Base-by-base conservation (phyloP, 345 rosid genomes). In the Eucalyptus viminalis region DNA sequence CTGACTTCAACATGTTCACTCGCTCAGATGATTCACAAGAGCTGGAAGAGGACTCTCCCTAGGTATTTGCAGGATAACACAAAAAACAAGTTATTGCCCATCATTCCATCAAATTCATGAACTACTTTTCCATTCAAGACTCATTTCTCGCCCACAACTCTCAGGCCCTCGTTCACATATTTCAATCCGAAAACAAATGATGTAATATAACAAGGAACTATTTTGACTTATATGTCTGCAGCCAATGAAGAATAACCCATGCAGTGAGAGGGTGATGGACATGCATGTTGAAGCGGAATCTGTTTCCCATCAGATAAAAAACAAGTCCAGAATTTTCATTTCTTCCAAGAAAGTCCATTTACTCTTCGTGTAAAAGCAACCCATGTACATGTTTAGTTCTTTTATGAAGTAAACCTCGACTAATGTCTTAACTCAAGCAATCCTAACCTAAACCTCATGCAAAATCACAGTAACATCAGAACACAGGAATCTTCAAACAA, bases 21-120 rank as follows among this genome's bases (percentile, higher is more conserved):
- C 91, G 88, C 86, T 93, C 94, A 7, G 92, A 60, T 4, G 94
- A 92, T 87, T 92, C 93, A 87, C 94, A 91, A 34, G 47, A 76
- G 83, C 27, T 76, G 47, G 91, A 83, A 86, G 90, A 86, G 51
- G 89, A 56, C 22, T 53, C 90, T 65, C 50, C 88, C 90, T 89
- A 88, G 80, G 45, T 27, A 76, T 19, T 76, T 76, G 47, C 27
- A 37, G 45, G 83, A 76, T 76, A 76, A 40, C 47, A 76, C 7
- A 24, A 37, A 37, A 76, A 76, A 76, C 45, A 76, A 76, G 83
- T 76, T 37, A 76, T 10, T 76, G 83, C 47, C 11, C 27, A 76
- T 76, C 83, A 76, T 76, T 76, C 83, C 83, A 76, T 37, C 83
- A 21, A 37, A 76, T 76, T 76, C 3, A 76, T 37, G 83, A 76